These are phyloP conservation scores for Marsdenia floribunda DNA, from an alignment of 257 asterid species.

Conservation along the genomic window DNA sequence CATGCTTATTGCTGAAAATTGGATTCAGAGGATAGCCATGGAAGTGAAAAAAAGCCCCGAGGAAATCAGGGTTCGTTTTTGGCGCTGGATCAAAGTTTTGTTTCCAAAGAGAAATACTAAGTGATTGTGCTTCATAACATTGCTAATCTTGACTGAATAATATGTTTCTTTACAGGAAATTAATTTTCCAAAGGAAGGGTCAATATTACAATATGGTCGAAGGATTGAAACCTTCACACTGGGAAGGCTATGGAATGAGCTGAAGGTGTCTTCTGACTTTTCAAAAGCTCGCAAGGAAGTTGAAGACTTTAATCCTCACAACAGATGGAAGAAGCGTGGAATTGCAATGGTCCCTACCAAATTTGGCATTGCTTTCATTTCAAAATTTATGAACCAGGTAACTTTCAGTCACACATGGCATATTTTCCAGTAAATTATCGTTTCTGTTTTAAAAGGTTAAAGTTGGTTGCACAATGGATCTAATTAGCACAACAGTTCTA, in stretches of 20 bases:
- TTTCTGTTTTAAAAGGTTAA: not conserved
- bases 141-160: not conserved
- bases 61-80: constrained; percentile 66
- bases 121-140: not conserved
- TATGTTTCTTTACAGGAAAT: constrained; percentile 54
- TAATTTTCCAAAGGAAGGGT: constrained; percentile 84
- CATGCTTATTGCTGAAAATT: constrained; percentile 90
- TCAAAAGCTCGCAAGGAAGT: constrained; percentile 54
- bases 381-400: constrained; percentile 95
- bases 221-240: constrained; percentile 58
- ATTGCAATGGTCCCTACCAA: constrained; percentile 77
- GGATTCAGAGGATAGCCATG: constrained; percentile 88
- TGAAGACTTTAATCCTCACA: constrained; percentile 55
- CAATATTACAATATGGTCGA: constrained; percentile 79
- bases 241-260: constrained; percentile 72
- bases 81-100: not conserved
- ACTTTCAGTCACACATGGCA: constrained; percentile 11
- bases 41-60: constrained; percentile 80
- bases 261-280: constrained; percentile 58
- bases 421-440: not conserved
- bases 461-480: not conserved
- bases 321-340: constrained; percentile 93
- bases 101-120: not conserved
- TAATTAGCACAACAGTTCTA: too few species aligned
- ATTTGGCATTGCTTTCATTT: constrained; percentile 89